Evolutionary conservation across 768 basidiomycete genomes (phyloP).

Genomic region (Mycena galericulata): DNA sequence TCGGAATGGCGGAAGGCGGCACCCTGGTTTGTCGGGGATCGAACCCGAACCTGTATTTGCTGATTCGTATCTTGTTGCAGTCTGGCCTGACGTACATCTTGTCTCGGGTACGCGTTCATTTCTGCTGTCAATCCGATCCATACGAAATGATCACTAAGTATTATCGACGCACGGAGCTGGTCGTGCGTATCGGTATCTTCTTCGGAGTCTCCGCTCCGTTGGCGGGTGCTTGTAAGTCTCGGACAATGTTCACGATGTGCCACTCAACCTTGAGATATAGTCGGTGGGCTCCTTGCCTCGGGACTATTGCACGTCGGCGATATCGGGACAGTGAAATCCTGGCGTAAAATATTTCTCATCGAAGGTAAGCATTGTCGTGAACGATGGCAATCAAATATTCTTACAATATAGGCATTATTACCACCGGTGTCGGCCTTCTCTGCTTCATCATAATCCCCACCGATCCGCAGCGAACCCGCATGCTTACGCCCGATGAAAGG

Average conservation of each 20-base stretch:
- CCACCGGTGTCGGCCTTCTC: slow-evolving; percentile 49
- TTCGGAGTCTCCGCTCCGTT: slow-evolving; percentile 49
- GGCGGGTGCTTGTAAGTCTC: slow-evolving; percentile 50
- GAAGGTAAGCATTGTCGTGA: slow-evolving; percentile 45
- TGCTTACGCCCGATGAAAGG: slow-evolving; percentile 49
- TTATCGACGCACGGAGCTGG: slow-evolving; percentile 50
- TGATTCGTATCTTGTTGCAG: slow-evolving; percentile 32
- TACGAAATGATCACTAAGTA: slow-evolving; percentile 37
- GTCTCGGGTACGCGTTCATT: slow-evolving; percentile 47
- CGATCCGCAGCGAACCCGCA: slow-evolving; percentile 48
- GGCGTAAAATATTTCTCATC: slow-evolving; percentile 58
- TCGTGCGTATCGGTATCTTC: slow-evolving; percentile 51
- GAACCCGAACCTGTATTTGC: neutral
- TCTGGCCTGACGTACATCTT: slow-evolving; percentile 55
- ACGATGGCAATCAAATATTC: neutral
- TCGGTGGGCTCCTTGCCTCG: slow-evolving; percentile 54
- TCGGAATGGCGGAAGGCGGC: slow-evolving; percentile 57
- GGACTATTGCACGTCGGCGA: slow-evolving; percentile 46
- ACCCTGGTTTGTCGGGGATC: slow-evolving; percentile 47
- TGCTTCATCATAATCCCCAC: slow-evolving; percentile 51
- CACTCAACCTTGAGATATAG: slow-evolving; percentile 30
- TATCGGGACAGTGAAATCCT: slow-evolving; percentile 47
- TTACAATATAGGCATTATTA: slow-evolving; percentile 46
- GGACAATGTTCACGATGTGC: neutral
- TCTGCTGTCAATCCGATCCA: neutral